A percentile compares a stretch with the other conserved stretches of the same genome.
Evolutionary conservation across 2,329 filamentous ascomycete species (phyloP).

Genomic region (Claviceps quebecensis): DNA sequence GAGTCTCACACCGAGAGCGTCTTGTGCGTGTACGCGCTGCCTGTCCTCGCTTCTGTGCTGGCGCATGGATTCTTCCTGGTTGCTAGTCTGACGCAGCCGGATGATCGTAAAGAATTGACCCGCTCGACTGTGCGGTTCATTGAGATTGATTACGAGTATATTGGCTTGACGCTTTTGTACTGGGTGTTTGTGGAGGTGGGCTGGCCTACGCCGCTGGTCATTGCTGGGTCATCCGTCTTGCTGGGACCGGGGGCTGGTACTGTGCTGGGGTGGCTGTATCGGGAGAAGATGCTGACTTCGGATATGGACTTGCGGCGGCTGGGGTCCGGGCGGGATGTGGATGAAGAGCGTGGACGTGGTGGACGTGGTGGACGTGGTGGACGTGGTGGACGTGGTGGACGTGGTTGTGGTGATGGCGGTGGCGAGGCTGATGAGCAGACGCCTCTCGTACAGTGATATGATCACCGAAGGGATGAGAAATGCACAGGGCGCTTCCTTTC

Average conservation of each 20-base stretch:
- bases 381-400: conserved; percentile 5
- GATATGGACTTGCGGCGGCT: conserved; percentile 10
- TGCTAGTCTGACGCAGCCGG: conserved; percentile 19
- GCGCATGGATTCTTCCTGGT: conserved; percentile 29
- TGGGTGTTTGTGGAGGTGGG: conserved; percentile 40
- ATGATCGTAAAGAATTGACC: conserved; percentile 38
- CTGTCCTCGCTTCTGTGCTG: conserved; percentile 27
- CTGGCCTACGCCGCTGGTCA: conserved; percentile 23
- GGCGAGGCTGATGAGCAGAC: conserved; percentile 17
- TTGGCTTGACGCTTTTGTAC: conserved; percentile 34
- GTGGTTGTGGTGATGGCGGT: conserved; percentile 4
- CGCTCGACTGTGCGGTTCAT: conserved; percentile 30
- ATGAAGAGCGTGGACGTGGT: conserved; percentile 7
- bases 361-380: conserved; percentile 8
- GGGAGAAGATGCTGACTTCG: conserved; percentile 20
- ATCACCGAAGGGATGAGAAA: not conserved
- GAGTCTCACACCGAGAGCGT: conserved; percentile 27
- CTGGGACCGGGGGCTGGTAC: conserved; percentile 25
- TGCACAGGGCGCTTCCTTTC: not conserved
- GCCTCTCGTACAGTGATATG: conserved; percentile 16
- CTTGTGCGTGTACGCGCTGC: conserved; percentile 29
- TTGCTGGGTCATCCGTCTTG: conserved; percentile 15
- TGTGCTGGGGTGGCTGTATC: conserved; percentile 25
- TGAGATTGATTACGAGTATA: conserved; percentile 31
- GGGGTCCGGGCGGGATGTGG: conserved; percentile 7